A percentile compares a stretch with the other conserved stretches of the same genome.
These are phyloP conservation scores for Planoprotostelium fungivorum DNA, from an alignment of 78 protist genomes.

Conservation along the genomic window DNA sequence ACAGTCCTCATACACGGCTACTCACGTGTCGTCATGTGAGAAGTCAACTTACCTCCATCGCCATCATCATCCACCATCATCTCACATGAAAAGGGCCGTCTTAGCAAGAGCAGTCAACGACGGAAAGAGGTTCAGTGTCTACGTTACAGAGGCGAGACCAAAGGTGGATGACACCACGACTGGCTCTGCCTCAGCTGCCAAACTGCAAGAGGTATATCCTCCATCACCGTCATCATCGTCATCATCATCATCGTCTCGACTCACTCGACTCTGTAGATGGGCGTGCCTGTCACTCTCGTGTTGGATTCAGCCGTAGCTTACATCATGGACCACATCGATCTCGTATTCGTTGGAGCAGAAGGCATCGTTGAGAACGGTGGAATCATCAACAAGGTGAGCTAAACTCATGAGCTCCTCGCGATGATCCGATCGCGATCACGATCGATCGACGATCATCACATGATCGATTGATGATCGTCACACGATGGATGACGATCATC, in stretches of 20 bases:
- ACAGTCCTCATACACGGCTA: conserved; percentile 72
- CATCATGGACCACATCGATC: conserved; percentile 70
- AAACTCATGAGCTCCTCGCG: too few relatives aligned
- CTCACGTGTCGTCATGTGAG: conserved; percentile 73
- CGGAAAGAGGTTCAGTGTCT: conserved; percentile 60
- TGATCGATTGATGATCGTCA: background rate
- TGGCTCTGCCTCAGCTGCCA: background rate
- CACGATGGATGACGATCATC: background rate
- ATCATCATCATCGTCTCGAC: too few relatives aligned
- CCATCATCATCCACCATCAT: too few relatives aligned
- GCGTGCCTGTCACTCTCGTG: conserved; percentile 81
- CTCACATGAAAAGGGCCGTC: background rate
- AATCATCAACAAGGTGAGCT: conserved; percentile 81
- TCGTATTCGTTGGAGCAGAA: conserved; percentile 94
- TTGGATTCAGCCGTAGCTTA: conserved; percentile 87
- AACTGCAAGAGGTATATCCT: background rate
- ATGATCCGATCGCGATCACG: too few relatives aligned
- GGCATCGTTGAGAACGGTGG: conserved; percentile 98
- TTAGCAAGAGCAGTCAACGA: conserved; percentile 39
- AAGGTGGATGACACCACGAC: too few relatives aligned
- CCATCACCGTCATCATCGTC: background rate
- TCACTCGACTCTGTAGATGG: too few relatives aligned
- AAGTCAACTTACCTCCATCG: background rate
- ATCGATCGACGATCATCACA: background rate
- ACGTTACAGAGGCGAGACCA: conserved; percentile 77